A percentile compares a stretch with the other conserved stretches of the same genome.
These are phyloP conservation scores for Phytophthora multivora DNA, from an alignment of 352 stramenopile genomes.

Conservation along the genomic window DNA sequence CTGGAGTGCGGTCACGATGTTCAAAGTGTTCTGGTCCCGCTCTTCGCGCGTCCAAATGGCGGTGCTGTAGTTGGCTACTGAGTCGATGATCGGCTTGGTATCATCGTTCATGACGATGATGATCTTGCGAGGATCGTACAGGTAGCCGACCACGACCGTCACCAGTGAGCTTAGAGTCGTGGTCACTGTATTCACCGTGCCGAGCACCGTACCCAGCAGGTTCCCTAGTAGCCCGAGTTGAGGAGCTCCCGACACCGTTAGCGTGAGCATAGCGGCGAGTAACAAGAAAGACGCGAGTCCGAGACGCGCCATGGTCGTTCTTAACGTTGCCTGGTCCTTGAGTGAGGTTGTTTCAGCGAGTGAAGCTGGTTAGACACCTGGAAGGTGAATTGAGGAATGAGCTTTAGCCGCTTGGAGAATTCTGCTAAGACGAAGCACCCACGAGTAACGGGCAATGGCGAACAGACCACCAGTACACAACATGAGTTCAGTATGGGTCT, in stretches of 20 bases:
- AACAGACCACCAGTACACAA: background rate
- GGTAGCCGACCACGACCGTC: conserved; percentile 8
- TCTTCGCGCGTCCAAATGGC: conserved; percentile 20
- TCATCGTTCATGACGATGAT: conserved; percentile 25
- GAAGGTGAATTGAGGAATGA: conserved; percentile 48
- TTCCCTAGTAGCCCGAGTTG: conserved; percentile 8
- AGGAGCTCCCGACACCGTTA: conserved; percentile 15
- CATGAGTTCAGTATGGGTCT: conserved; percentile 10
- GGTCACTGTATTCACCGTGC: background rate
- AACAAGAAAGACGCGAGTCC: conserved; percentile 16
- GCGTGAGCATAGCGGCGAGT: background rate
- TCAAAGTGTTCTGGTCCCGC: conserved; percentile 24
- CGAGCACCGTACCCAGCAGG: conserved; percentile 1
- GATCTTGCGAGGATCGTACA: conserved; percentile 10
- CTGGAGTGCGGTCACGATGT: conserved; percentile 28
- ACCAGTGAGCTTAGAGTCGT: conserved; percentile 17
- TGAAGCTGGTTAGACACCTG: conserved; percentile 29
- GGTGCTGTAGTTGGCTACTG: conserved; percentile 13
- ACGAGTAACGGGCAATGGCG: background rate
- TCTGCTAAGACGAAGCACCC: background rate
- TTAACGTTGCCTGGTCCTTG: background rate
- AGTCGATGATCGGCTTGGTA: conserved; percentile 8
- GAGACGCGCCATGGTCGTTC: conserved; percentile 23
- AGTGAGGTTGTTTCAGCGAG: conserved; percentile 3
- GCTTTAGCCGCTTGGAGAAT: conserved; percentile 5